Evolutionary conservation across 768 basidiomycete genomes (phyloP), one percentile per base, ranked within the genome.

Genomic region (Phlebiopsis gigantea): DNA sequence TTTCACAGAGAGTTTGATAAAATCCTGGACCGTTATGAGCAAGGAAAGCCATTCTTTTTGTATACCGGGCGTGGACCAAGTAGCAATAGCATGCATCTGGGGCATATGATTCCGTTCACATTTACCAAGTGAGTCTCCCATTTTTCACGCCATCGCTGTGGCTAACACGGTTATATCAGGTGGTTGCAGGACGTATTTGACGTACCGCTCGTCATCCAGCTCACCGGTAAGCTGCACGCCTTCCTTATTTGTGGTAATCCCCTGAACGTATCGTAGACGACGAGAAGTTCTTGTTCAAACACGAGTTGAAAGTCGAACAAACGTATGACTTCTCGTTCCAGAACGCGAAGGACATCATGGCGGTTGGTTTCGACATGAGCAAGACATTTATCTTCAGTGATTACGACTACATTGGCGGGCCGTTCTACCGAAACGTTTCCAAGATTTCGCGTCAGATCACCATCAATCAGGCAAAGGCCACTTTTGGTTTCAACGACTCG

Each of bases 251-350:
- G n/a, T 51, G n/a, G 31, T 14, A 19, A 22, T 34, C 14, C 9
- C 42, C 21, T 59, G 34, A 15, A 7, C 12, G 19, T 8, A 21
- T 29, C 15, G 5, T 63, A 92, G 97, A 99, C 66, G 97, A 99
- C 70, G 97, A 99, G 70, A 99, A 99, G 71, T 99, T 98, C 77
- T 72, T 99, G 46, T 97, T 99, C 81, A 96, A 98, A 71, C 90
- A 93, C 55, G 89, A 90, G 62, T 82, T 97, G 58, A 95, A 92
- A 69, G 79, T 90, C 31, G 92, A 98, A 62, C 87, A 98, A 68
- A 89, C 90, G 21, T 83, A 84, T 66, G 75, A 76, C 22, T 98
- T 94, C 68, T 82, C 92, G 7, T 80, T 81, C 56, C 81, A 83
- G 66, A 99, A 98, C 66, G 88, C 94, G n/a, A 83, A 81, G 62